phyloP scores from a whole-genome alignment of 2,329 filamentous ascomycete species.

The Knoxdaviesia capensis region DNA sequence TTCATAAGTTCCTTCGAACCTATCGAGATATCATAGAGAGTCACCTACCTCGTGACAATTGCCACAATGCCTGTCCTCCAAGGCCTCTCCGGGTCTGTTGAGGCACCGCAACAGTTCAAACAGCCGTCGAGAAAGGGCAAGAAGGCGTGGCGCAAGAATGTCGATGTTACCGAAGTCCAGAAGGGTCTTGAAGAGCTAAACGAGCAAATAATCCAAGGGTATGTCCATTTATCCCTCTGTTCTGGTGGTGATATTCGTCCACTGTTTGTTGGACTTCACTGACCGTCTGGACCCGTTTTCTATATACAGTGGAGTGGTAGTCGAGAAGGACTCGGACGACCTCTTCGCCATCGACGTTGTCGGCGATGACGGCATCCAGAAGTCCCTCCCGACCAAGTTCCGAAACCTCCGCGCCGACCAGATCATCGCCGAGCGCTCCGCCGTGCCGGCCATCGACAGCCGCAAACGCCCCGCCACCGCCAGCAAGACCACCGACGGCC shows the following conservation, averaged over 20 bases:
- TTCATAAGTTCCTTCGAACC: too few relatives aligned
- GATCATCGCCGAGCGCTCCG: constrained; percentile 71
- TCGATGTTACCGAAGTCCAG: constrained; percentile 75
- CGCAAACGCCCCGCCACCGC: constrained; percentile 53
- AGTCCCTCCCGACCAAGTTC: constrained; percentile 41
- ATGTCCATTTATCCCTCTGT: constrained; percentile 9
- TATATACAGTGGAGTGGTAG: constrained; percentile 51
- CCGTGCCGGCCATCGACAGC: constrained; percentile 55
- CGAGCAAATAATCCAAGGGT: constrained; percentile 84
- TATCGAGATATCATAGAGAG: too few relatives aligned
- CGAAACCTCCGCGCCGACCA: constrained; percentile 83
- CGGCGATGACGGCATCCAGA: constrained; percentile 46
- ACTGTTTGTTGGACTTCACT: background rate
- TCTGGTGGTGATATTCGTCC: constrained; percentile 6
- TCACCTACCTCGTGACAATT: background rate
- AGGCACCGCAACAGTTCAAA: constrained; percentile 59
- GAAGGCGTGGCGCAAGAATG: constrained; percentile 97
- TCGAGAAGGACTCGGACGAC: constrained; percentile 63
- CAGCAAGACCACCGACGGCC: constrained; percentile 50
- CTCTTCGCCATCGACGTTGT: constrained; percentile 69
- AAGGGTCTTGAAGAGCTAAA: constrained; percentile 67
- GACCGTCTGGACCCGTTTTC: constrained; percentile 2
- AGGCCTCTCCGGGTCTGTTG: constrained; percentile 25
- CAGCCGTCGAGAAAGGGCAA: constrained; percentile 94
- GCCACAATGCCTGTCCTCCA: constrained; percentile 30